A percentile compares a stretch with the other conserved stretches of the same genome.
Conservation (phyloP, 1,139 yeast genomes). For the Taphrina deformans region DNA sequence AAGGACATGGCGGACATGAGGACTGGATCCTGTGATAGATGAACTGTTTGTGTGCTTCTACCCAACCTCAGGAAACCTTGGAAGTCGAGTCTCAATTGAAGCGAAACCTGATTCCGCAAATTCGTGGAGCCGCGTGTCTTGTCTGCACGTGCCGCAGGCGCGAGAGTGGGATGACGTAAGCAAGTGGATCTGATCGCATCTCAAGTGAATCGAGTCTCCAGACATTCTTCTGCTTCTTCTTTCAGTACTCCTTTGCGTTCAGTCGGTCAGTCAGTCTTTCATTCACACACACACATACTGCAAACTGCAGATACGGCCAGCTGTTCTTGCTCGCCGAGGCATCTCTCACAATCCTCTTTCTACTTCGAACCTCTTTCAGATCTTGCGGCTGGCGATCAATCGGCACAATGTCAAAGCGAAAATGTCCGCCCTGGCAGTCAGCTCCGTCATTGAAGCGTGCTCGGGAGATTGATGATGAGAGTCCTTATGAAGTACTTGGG, state of each 20-base stretch:
- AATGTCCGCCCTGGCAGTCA: slow-evolving; percentile 29
- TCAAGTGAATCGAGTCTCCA: neutral
- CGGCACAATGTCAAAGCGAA: slow-evolving; percentile 21
- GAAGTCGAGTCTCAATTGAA: neutral
- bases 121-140: neutral
- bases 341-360: neutral
- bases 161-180: neutral
- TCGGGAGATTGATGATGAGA: slow-evolving; percentile 22
- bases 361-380: neutral
- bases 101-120: no score
- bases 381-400: neutral
- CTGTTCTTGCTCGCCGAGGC: neutral
- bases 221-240: no score
- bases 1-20: no score
- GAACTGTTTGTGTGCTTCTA: neutral
- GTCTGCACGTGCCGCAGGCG: neutral
- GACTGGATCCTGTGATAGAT: neutral
- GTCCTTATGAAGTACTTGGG: slow-evolving; percentile 12
- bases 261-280: no score
- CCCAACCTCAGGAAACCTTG: neutral
- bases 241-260: no score
- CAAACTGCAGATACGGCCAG: no score
- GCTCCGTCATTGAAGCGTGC: slow-evolving; percentile 31
- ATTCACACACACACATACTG: no score
- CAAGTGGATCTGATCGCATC: neutral